These are phyloP conservation scores for Yamadazyma endophytica DNA, from an alignment of 805 yeast species.

Conservation along the genomic window DNA sequence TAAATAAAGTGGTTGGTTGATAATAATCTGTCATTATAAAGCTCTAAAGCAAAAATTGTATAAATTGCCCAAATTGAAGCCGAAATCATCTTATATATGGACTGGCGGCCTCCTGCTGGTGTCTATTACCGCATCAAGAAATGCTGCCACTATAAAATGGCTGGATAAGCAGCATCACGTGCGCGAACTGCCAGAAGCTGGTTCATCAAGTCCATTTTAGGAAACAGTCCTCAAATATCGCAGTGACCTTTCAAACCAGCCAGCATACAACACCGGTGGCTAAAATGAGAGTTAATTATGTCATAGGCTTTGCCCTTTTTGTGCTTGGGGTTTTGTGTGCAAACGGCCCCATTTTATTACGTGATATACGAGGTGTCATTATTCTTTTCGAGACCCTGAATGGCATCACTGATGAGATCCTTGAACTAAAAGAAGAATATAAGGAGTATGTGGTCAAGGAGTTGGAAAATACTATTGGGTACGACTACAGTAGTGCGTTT, in stretches of 20 bases:
- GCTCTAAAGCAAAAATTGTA: neutral
- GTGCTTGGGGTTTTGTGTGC: too few species aligned
- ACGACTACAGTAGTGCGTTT: constrained; percentile 8
- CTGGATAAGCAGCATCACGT: too few species aligned
- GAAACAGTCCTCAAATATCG: too few species aligned
- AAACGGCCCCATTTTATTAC: too few species aligned
- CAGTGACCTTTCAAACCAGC: too few species aligned
- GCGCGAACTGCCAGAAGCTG: too few species aligned
- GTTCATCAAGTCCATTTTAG: too few species aligned
- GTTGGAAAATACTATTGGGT: constrained; percentile 4
- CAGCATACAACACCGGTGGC: too few species aligned
- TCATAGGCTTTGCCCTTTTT: too few species aligned
- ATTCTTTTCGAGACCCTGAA: constrained; percentile 3
- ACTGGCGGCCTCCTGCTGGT: too few species aligned
- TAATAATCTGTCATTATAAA: constrained; percentile 26
- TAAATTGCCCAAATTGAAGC: too few species aligned
- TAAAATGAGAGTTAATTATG: too few species aligned
- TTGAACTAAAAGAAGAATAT: constrained; percentile 5
- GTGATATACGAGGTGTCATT: constrained; percentile 5
- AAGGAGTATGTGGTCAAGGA: constrained; percentile 3
- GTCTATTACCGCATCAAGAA: constrained; percentile 2
- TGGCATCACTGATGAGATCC: constrained; percentile 1
- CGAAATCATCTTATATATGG: constrained; percentile 1
- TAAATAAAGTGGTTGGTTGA: constrained; percentile 39
- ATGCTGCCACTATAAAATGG: constrained; percentile 1